phyloP scores from a whole-genome alignment of 164 flowering plant genomes.

The Kingdonia uniflora region DNA sequence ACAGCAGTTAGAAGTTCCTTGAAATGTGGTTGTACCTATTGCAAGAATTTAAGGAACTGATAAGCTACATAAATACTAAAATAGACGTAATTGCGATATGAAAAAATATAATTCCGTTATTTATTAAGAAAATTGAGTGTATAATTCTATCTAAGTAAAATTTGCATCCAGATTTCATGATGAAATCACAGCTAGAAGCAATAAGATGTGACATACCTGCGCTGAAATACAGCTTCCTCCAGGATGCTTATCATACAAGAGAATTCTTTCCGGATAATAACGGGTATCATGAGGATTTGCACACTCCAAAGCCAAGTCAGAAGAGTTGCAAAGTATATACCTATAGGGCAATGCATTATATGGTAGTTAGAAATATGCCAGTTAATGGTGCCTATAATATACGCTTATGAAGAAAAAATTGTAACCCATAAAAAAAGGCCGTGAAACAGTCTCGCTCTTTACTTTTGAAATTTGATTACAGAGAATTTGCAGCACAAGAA shows the following conservation, averaged over 20 bases:
- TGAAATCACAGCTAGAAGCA: background rate
- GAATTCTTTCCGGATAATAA: conserved; percentile 66
- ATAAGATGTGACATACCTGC: conserved; percentile 38
- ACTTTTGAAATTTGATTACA: too few relatives aligned
- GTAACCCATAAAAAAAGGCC: too few relatives aligned
- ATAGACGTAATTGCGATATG: background rate
- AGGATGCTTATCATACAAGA: conserved; percentile 86
- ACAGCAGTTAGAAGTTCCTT: conserved; percentile 55
- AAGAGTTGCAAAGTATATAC: conserved; percentile 60
- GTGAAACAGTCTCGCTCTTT: too few relatives aligned
- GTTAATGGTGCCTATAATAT: too few relatives aligned
- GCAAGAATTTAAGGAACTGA: background rate
- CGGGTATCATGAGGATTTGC: conserved; percentile 75
- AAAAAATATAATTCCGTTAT: background rate
- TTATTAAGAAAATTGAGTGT: background rate
- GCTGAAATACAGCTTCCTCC: conserved; percentile 80
- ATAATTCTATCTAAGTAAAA: background rate
- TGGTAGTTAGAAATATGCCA: background rate
- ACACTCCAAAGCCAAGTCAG: conserved; percentile 90
- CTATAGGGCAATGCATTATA: conserved; percentile 26
- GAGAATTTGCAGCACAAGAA: too few relatives aligned
- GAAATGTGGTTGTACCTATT: conserved; percentile 62
- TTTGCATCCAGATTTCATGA: background rate
- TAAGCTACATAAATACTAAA: background rate
- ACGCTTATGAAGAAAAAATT: too few relatives aligned